Evolutionary conservation across 2,329 filamentous ascomycete species (phyloP).

Genomic region (Claviceps sp.): DNA sequence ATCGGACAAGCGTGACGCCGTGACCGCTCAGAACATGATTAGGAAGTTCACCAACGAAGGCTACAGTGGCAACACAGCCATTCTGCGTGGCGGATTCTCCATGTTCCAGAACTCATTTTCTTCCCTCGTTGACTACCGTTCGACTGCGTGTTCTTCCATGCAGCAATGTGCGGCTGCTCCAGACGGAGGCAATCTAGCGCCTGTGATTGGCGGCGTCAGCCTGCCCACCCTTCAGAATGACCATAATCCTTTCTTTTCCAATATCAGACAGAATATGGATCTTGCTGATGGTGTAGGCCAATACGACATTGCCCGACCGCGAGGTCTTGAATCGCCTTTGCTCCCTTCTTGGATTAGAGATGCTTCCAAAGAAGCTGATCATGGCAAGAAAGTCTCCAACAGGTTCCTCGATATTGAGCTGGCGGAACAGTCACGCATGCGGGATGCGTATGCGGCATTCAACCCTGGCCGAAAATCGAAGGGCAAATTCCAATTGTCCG

Average conservation of each 20-base stretch:
- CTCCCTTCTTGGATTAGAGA: constrained; percentile 68
- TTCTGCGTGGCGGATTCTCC: constrained; percentile 71
- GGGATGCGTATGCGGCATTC: constrained; percentile 50
- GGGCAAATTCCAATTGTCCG: constrained; percentile 58
- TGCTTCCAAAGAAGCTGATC: constrained; percentile 52
- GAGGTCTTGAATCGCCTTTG: constrained; percentile 30
- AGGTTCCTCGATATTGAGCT: constrained; percentile 76
- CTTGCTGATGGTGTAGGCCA: constrained; percentile 87
- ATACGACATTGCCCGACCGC: constrained; percentile 40
- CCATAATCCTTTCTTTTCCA: constrained; percentile 83
- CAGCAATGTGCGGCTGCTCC: constrained; percentile 13
- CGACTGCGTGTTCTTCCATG: constrained; percentile 17
- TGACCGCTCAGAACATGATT: constrained; percentile 69
- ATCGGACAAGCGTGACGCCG: constrained; percentile 64
- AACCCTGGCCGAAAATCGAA: constrained; percentile 21
- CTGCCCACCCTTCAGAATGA: constrained; percentile 58
- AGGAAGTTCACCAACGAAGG: constrained; percentile 86
- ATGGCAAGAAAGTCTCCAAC: constrained; percentile 68
- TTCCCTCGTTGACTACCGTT: constrained; percentile 42
- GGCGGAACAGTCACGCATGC: constrained; percentile 84
- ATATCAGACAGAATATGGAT: constrained; percentile 95
- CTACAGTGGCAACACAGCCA: constrained; percentile 58
- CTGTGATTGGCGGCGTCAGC: constrained; percentile 79
- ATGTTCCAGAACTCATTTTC: constrained; percentile 58
- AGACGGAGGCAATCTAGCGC: constrained; percentile 32